Evolutionary conservation across 345 rosid species (phyloP), one percentile per base, ranked within the genome.

Genomic region (Melastoma malabathricum): DNA sequence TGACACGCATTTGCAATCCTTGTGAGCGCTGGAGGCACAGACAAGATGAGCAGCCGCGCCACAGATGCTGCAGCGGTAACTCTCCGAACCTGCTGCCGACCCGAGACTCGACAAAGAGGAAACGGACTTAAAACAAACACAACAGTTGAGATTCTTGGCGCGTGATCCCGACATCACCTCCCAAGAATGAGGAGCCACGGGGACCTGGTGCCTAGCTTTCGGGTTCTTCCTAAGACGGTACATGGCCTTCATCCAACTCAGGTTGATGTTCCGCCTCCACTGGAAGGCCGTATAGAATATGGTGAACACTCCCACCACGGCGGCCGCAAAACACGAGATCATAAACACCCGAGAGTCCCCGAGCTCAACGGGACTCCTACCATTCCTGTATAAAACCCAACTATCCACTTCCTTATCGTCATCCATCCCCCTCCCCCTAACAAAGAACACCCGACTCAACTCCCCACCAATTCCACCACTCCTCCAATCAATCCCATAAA

Each of bases 241-340:
- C 54, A 92, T 70, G 55, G 98, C 96, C 73, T 77, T 92, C 72
- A 75, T 92, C 98, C 97, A 84, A 56, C 86, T 84, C 56, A 92
- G 69, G 69, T 82, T 92, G 64, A 87, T 84, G 59, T 92, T 87
- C 59, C 97, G 78, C 56, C 98, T 74, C 98, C 98, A 92, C 51
- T 92, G 98, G 57, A 82, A 84, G 59, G 96, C 93, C 0, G 93
- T 84, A 66, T 80, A 92, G 50, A 83, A 82, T 44, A 92, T 87
- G 17, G 96, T 87, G 62, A 81, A 63, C 51, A 92, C 64, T 54
- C 98, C 96, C 70, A 87, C 75, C 29, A 84, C 67, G 16, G 82
- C 88, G 62, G 96, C 95, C 19, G 80, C 52, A 38, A 77, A 59
- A 18, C 88, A 84, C 43, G 93, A 75, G 47, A 86, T 16, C 53